Evolutionary conservation across 106 monocot genomes (phyloP), one percentile per base, ranked within the genome.

Genomic region (Platanthera guangdongensis): DNA sequence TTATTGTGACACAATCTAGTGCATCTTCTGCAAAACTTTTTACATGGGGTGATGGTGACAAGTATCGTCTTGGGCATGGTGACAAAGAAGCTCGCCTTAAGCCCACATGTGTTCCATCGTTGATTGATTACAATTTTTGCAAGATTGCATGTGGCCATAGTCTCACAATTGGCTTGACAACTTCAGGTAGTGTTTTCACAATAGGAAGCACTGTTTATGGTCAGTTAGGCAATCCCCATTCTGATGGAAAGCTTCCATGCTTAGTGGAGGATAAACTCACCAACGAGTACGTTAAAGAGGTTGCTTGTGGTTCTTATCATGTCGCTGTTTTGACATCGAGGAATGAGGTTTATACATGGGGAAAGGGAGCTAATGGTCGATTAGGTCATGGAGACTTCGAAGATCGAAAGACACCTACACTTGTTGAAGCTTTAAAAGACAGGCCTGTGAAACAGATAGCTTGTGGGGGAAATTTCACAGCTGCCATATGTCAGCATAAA

Each of bases 31-130:
- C 93, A 60, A 96, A 96, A 76, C 81, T 96, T 68, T 96, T 96
- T 52, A 96, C 93, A 7, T 96, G 95, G 95, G 95, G 95, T 57
- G 95, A 95, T 88, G 95, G 95, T 68, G 95, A 95, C 65, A 95
- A 92, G 77, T 84, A 88, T 78, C 88, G 95, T 50, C 88, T 96
- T 74, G 95, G 95, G 5, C 90, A 96, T 78, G 90, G 95, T 81
- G 95, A 96, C 75, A 92, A 86, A 72, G 88, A 90, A 45, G 79
- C 90, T 65, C 78, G 84, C 25, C 84, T 96, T 8, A 87, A 93
- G 50, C 95, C 95, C 8, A 96, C 95, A 62, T 96, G 95, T 71
- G 90, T 96, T 9, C 89, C 95, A 54, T 90, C 90, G 59, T 85
- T 96, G 54, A 96, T 96, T 62, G 95, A 96, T 68, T 83, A 93